Base-by-base conservation (phyloP, 2,329 filamentous ascomycete species). In the Penicillium sp. region DNA sequence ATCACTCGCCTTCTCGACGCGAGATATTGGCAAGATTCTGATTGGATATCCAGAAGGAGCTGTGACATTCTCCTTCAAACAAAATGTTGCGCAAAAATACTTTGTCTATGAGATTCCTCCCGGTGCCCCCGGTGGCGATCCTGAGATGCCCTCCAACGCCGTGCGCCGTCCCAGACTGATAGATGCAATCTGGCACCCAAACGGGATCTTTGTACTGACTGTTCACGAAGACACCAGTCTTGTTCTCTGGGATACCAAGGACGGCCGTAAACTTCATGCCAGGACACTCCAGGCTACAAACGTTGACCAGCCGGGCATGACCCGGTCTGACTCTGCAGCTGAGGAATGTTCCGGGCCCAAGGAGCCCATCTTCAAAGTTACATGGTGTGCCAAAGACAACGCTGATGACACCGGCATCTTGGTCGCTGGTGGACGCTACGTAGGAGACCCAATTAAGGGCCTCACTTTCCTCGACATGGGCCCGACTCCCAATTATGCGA, bases 361-460 rank as follows among this genome's bases (percentile, higher is more conserved):
- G 53, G 86, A 88, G 47, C 89, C 89, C 0, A 87, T 92, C 52
- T 81, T 82, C 53, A 84, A 84, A 54, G 83, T 97, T 48, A 81
- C 84, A 1, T 98, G 93, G 93, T 98, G 93, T 71, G 92, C 89
- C 49, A 96, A 96, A 67, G 80, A 85, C 52, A 95, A 97, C 63
- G 87, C 90, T 0, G 93, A 98, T 62, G 92, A 98, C 63, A 97
- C 90, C 15, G 92, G 85, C 1, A 77, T 98, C 23, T 72, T 98
- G 33, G 80, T 98, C 47, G 88, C 90, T 2, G 93, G 93, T 27
- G 93, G 93, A 4, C 81, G 86, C 53, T 76, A 81, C 1, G 79
- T 81, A 0, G 84, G 85, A 15, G 79, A 83, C 33, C 76, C 81
- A 4, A 80, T 83, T 4, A 90, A 88, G 68, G 89, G 88, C 4